Conservation (phyloP, 2,329 filamentous ascomycete genomes). For the Colletotrichum horii region DNA sequence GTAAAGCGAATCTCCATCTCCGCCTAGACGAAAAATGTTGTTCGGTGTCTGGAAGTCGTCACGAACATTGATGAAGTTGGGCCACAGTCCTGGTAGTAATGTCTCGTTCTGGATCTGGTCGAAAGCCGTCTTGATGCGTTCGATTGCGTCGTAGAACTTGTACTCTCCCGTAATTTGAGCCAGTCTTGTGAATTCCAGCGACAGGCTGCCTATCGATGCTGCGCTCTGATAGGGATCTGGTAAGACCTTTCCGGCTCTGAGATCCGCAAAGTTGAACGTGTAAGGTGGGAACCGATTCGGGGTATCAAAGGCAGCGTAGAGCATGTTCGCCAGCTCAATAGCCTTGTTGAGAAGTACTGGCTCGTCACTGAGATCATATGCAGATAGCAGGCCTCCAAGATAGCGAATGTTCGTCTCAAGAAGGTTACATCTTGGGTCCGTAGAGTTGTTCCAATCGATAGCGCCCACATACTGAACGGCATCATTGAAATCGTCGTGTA, state of each 20-base stretch:
- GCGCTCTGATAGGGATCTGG: constrained; percentile 39
- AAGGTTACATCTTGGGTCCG: constrained; percentile 56
- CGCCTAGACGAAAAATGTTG: constrained; percentile 41
- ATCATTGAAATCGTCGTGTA: constrained; percentile 54
- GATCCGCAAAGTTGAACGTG: constrained; percentile 17
- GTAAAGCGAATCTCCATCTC: constrained; percentile 45
- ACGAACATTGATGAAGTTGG: constrained; percentile 64
- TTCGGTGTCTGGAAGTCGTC: constrained; percentile 44
- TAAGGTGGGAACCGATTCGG: constrained; percentile 67
- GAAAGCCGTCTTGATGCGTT: constrained; percentile 71
- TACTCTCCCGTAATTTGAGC: constrained; percentile 74
- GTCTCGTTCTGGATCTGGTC: constrained; percentile 70
- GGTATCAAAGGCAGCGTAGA: constrained; percentile 72
- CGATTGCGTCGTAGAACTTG: constrained; percentile 77
- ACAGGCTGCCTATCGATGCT: constrained; percentile 66
- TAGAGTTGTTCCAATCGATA: constrained; percentile 59
- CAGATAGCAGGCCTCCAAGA: constrained; percentile 71
- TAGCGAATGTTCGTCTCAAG: constrained; percentile 78
- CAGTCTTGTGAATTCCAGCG: constrained; percentile 74
- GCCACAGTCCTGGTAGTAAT: constrained; percentile 75
- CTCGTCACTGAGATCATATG: constrained; percentile 69
- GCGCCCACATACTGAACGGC: constrained; percentile 46
- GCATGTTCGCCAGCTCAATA: constrained; percentile 65
- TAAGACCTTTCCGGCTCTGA: constrained; percentile 11
- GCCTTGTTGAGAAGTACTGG: constrained; percentile 66